phyloP scores from a whole-genome alignment of 192 early-diverging fungal species.

The Rhizophagus sp. region DNA sequence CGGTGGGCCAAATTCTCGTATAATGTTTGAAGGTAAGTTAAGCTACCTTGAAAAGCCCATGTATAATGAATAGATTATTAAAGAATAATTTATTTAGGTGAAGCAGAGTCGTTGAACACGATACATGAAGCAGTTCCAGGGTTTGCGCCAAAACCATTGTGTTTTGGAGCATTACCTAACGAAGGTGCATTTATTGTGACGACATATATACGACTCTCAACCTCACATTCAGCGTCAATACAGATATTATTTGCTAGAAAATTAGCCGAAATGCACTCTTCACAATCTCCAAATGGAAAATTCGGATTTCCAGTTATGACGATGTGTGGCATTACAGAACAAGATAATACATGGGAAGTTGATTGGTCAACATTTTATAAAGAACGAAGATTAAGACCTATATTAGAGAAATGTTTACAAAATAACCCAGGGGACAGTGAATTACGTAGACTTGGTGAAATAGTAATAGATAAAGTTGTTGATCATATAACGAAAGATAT shows the following conservation, averaged over 20 bases:
- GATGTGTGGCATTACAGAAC: slow-evolving; percentile 33
- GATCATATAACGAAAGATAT: slow-evolving; percentile 21
- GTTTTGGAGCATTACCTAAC: slow-evolving; percentile 2
- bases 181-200: slow-evolving; percentile 20
- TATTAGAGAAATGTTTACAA: slow-evolving; percentile 21
- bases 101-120: slow-evolving; percentile 6
- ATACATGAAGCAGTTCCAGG: slow-evolving; percentile 16
- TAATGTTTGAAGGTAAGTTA: slow-evolving; percentile 16
- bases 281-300: slow-evolving; percentile 25
- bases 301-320: slow-evolving; percentile 33
- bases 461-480: slow-evolving; percentile 29
- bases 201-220: background rate
- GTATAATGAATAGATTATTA: background rate
- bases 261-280: slow-evolving; percentile 29
- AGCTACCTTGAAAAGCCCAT: background rate
- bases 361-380: slow-evolving; percentile 32
- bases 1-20: background rate
- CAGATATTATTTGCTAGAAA: slow-evolving; percentile 21
- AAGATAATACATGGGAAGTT: slow-evolving; percentile 37
- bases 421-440: slow-evolving; percentile 15
- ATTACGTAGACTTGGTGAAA: slow-evolving; percentile 5
- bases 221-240: background rate
- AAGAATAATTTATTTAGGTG: background rate
- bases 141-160: slow-evolving; percentile 23
- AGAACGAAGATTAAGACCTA: slow-evolving; percentile 20